Evolutionary conservation across 208 protist species (phyloP), one percentile per base, ranked within the genome.

Genomic region (Jaenimonas drosophilae): DNA sequence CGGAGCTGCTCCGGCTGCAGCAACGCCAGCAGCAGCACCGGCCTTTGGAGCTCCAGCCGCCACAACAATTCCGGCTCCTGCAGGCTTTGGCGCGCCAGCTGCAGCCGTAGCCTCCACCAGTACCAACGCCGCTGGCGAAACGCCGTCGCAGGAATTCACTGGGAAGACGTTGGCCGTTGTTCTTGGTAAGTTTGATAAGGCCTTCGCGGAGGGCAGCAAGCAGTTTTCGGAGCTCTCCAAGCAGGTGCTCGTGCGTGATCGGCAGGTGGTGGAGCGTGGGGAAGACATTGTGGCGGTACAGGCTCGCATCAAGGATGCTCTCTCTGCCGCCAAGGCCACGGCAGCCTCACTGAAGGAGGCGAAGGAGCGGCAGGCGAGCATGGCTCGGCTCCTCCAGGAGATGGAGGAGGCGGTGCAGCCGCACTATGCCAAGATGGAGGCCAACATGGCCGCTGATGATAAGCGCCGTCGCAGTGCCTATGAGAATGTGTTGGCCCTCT

Each of bases 321-420:
- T 82, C 23, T 48, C 63, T 0, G 59, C 58, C 26, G 73, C 68
- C 16, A 75, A 84, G 52, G 59, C 49, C n/a, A 64, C 74, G 5
- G 58, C 58, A 26, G 49, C 67, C 26, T 58, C 50, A 16, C 46
- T 83, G 31, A 39, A 52, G 4, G 64, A 77, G 30, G 66, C 67
- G 25, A 72, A 70, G 56, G 66, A 66, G 45, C 64, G 73, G 27
- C 81, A 90, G 34, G 29, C 32, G 7, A 45, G 50, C 7, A 69
- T 87, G 33, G 56, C 67, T 11, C 41, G 58, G 23, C 64, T 79
- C 29, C 41, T 90, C 40, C 61, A 84, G 20, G 51, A 67, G 26
- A 34, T 90, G 32, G 76, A 90, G 48, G 76, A 82, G 39, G 63
- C 65, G 7, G 69, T 90, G 19, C 50, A 80, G 40, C 74, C 81